phyloP scores from a whole-genome alignment of 345 rosid genomes.

The Eucalyptus tenuipes region DNA sequence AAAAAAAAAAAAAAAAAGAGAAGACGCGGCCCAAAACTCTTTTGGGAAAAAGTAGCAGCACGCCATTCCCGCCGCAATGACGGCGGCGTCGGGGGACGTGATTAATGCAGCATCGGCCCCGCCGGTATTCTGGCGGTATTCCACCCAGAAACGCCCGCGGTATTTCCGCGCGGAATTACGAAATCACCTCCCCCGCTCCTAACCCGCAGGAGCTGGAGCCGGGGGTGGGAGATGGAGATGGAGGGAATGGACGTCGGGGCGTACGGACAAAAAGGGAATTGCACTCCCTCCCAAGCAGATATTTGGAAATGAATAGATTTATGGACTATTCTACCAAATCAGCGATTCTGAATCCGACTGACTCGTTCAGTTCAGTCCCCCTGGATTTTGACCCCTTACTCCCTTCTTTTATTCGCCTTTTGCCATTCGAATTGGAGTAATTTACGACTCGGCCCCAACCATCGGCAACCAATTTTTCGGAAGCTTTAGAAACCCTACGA shows the following conservation, averaged over 20 bases:
- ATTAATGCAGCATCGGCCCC: background rate
- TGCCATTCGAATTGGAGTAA: background rate
- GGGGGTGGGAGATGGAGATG: background rate
- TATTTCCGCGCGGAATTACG: background rate
- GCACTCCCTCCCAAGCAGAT: background rate
- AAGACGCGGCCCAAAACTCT: background rate
- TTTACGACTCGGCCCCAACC: background rate
- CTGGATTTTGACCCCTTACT: background rate
- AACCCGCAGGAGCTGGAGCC: background rate
- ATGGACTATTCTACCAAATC: background rate
- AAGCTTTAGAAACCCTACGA: background rate
- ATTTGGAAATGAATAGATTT: background rate
- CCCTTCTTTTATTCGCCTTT: background rate
- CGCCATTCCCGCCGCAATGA: constrained; percentile 79
- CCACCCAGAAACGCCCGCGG: background rate
- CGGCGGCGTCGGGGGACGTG: constrained; percentile 37
- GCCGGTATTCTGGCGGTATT: background rate
- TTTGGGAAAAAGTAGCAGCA: constrained; percentile 17
- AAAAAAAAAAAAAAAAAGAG: background rate
- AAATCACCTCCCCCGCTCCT: background rate
- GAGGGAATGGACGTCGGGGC: background rate
- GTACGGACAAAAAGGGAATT: background rate
- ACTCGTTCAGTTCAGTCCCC: background rate
- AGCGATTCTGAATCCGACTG: background rate
- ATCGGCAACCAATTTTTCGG: background rate